A percentile compares a stretch with the other conserved stretches of the same genome.
phyloP scores from a whole-genome alignment of 2,329 filamentous ascomycete species.

The Cordyceps farinosa region DNA sequence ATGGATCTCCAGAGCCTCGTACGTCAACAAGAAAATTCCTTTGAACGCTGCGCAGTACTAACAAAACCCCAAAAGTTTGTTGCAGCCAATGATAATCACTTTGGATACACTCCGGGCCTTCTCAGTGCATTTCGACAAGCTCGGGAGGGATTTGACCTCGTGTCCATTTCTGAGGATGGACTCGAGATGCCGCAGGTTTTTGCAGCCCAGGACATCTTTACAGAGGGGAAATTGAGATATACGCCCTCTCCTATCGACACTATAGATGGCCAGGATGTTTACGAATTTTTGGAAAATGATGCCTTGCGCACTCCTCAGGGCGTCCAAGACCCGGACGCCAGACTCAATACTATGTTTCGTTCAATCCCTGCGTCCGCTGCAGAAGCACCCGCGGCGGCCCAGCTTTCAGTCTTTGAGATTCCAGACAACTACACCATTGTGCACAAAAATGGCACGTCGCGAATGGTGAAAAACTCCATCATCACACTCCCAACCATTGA shows the following conservation, averaged over 20 bases:
- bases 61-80: neutral
- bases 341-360: neutral
- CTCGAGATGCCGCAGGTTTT: neutral
- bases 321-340: slow-evolving; percentile 10
- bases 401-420: neutral
- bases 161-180: slow-evolving; percentile 20
- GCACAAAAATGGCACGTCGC: slow-evolving; percentile 10
- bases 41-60: neutral
- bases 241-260: slow-evolving; percentile 1
- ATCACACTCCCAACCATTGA: neutral
- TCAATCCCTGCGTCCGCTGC: neutral
- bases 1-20: slow-evolving; percentile 19
- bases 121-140: slow-evolving; percentile 18
- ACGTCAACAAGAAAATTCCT: slow-evolving; percentile 5
- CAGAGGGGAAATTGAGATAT: neutral
- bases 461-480: neutral
- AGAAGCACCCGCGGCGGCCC: too few species aligned
- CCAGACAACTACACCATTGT: slow-evolving; percentile 14
- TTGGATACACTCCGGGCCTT: slow-evolving; percentile 20
- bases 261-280: slow-evolving; percentile 9
- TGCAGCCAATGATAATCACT: slow-evolving; percentile 20
- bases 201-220: neutral
- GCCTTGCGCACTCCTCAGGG: neutral
- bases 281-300: slow-evolving; percentile 7
- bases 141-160: slow-evolving; percentile 7